A percentile compares a stretch with the other conserved stretches of the same genome.
Evolutionary conservation across 1,284 basidiomycete genomes (phyloP).

Genomic region (Cutaneotrichosporon mucoides): DNA sequence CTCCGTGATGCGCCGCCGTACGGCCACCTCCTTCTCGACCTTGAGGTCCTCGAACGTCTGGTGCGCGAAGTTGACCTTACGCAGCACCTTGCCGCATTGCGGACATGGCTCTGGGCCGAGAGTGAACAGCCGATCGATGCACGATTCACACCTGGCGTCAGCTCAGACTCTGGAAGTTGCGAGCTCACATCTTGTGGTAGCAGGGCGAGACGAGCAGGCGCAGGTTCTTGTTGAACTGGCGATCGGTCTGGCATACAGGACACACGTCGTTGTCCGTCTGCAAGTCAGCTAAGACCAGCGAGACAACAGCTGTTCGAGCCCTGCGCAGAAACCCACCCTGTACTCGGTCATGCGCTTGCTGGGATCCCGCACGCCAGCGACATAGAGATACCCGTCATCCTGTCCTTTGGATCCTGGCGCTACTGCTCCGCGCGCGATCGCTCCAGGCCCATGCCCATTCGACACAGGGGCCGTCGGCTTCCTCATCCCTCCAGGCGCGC

Average conservation of each 20-base stretch:
- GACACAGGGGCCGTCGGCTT: background rate
- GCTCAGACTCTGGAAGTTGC: background rate
- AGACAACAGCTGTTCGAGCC: too few species aligned
- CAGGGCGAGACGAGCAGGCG: conserved; percentile 91
- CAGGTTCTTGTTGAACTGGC: conserved; percentile 91
- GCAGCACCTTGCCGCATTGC: conserved; percentile 79
- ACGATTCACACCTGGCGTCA: conserved; percentile 80
- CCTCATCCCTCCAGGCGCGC: conserved; percentile 8
- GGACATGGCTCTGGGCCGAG: conserved; percentile 96
- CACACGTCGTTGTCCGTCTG: conserved; percentile 92
- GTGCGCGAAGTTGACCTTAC: conserved; percentile 89
- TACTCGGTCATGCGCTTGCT: conserved; percentile 44
- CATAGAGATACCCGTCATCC: conserved; percentile 42
- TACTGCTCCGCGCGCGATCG: conserved; percentile 7
- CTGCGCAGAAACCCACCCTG: conserved; percentile 26
- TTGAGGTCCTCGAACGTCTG: conserved; percentile 96
- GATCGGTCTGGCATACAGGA: conserved; percentile 94
- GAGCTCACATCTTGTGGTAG: conserved; percentile 91
- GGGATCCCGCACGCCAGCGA: conserved; percentile 42
- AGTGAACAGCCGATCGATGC: conserved; percentile 94
- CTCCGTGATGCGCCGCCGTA: conserved; percentile 80
- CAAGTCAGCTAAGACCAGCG: background rate
- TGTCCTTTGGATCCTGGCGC: conserved; percentile 14
- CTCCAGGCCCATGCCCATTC: conserved; percentile 4
- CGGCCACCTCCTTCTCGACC: conserved; percentile 93